phyloP scores from a whole-genome alignment of 306 rosid species.

The Citrullus colocynthis region DNA sequence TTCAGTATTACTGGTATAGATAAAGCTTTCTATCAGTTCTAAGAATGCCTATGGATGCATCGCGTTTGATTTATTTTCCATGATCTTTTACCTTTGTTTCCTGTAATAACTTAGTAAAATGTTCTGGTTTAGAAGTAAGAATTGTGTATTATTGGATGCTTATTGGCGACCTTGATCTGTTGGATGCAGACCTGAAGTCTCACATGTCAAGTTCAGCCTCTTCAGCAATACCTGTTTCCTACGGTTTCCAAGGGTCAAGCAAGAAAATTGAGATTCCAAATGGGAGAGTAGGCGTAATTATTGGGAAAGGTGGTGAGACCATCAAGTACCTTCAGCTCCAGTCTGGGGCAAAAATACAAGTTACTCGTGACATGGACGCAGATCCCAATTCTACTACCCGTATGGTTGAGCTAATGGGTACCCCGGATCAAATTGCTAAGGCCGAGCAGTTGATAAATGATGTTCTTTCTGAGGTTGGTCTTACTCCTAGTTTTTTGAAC shows the following conservation, averaged over 20 bases:
- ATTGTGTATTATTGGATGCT: neutral
- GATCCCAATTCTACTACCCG: conserved; percentile 52
- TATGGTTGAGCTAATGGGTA: conserved; percentile 80
- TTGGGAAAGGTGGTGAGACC: conserved; percentile 95
- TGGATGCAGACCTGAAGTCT: conserved; percentile 39
- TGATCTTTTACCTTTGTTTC: neutral
- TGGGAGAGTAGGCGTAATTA: conserved; percentile 93
- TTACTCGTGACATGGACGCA: conserved; percentile 87
- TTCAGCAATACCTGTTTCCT: conserved; percentile 42
- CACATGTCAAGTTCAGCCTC: conserved; percentile 31
- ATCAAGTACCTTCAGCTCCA: conserved; percentile 88
- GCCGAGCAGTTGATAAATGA: conserved; percentile 85
- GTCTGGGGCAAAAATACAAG: conserved; percentile 94
- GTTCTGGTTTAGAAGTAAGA: neutral
- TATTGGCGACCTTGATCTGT: neutral
- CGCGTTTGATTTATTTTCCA: neutral
- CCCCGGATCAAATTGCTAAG: conserved; percentile 60
- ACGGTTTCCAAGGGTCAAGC: conserved; percentile 54
- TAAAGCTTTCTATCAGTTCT: neutral
- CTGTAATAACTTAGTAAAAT: neutral
- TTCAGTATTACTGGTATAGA: neutral
- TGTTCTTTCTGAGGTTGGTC: conserved; percentile 74
- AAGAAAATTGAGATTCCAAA: conserved; percentile 82
- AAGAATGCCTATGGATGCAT: neutral
- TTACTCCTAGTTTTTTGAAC: neutral